Conservation (phyloP, 176 grass and related monocot species). For the Oryza nivara region DNA sequence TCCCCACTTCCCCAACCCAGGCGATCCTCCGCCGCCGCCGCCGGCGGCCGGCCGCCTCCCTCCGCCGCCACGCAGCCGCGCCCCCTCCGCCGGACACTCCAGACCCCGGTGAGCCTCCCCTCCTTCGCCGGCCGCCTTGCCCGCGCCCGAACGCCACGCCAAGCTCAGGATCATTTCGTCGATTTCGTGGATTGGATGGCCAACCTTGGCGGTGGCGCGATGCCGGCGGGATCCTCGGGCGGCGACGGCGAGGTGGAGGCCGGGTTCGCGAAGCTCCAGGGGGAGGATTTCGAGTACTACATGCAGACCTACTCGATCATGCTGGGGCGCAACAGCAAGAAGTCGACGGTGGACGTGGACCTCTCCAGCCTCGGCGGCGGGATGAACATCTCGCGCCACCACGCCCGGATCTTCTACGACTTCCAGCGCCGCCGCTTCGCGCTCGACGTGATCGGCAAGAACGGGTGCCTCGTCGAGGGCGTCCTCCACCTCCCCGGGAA, state of each 20-base stretch:
- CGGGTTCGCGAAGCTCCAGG: constrained; percentile 94
- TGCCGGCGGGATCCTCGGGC: constrained; percentile 32
- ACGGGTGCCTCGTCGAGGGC: constrained; percentile 82
- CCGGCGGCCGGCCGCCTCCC: not conserved
- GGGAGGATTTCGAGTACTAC: constrained; percentile 95
- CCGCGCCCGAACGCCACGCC: too few species aligned
- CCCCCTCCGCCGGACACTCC: too few species aligned
- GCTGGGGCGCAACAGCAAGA: constrained; percentile 88
- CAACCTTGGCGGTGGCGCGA: constrained; percentile 1
- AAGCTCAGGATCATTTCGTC: not conserved
- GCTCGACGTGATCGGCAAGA: constrained; percentile 91
- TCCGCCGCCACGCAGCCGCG: too few species aligned
- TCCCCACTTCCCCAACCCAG: not conserved
- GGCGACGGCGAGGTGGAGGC: constrained; percentile 59
- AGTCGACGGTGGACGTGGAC: constrained; percentile 86
- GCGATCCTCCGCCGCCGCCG: not conserved
- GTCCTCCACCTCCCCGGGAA: constrained; percentile 80
- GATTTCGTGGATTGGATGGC: not conserved
- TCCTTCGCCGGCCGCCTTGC: too few species aligned
- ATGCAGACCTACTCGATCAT: constrained; percentile 99
- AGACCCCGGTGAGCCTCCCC: too few species aligned
- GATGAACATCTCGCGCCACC: constrained; percentile 89
- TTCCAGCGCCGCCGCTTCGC: constrained; percentile 87
- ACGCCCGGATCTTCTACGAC: constrained; percentile 91
- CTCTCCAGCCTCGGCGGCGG: constrained; percentile 80